Conservation (phyloP, 768 basidiomycete genomes). For the Mycena rosella region DNA sequence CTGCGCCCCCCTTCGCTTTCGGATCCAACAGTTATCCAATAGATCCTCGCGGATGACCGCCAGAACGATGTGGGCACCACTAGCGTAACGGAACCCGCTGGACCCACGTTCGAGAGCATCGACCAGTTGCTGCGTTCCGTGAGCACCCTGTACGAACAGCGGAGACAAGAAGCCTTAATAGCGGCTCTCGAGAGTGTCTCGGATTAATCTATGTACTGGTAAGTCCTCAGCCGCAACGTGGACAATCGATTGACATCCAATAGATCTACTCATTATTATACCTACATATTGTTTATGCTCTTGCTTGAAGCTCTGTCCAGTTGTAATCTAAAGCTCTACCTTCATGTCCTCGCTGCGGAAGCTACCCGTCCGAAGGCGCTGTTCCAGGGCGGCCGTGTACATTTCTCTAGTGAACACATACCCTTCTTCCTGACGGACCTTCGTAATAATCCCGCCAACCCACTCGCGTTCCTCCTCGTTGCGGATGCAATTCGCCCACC, state of each 20-base stretch:
- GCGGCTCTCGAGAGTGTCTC: conserved; percentile 59
- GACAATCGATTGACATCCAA: background rate
- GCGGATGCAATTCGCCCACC: conserved; percentile 83
- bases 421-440: conserved; percentile 58
- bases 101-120: conserved; percentile 64
- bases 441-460: conserved; percentile 63
- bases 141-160: conserved; percentile 67
- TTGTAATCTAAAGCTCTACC: conserved; percentile 20
- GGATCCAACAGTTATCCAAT: background rate
- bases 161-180: conserved; percentile 60
- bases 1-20: background rate
- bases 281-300: background rate
- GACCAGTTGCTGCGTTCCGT: conserved; percentile 67
- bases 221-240: background rate
- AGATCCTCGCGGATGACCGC: conserved; percentile 35
- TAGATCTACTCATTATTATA: conserved; percentile 30
- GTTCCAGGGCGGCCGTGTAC: conserved; percentile 64
- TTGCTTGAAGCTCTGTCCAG: background rate
- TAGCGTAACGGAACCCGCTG: conserved; percentile 34
- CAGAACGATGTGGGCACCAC: conserved; percentile 33
- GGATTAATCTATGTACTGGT: conserved; percentile 22
- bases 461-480: conserved; percentile 69
- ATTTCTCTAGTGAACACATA: conserved; percentile 68
- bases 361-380: conserved; percentile 53
- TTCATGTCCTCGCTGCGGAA: conserved; percentile 41